Evolutionary conservation across 2,329 filamentous ascomycete genomes (phyloP), one percentile per base, ranked within the genome.

Genomic region (Pseudonectria foliicola): DNA sequence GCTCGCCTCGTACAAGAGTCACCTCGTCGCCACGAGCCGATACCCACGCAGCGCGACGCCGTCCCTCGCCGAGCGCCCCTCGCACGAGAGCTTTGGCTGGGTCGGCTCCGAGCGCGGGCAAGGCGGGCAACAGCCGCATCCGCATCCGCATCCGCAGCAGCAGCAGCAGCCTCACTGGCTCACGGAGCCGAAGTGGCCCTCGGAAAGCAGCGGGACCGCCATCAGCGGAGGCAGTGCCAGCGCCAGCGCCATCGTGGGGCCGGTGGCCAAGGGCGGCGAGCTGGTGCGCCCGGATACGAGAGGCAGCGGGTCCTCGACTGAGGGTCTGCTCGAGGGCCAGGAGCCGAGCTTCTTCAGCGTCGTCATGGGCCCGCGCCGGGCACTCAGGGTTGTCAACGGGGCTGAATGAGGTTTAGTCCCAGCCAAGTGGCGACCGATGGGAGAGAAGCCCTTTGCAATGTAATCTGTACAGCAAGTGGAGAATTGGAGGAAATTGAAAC

Each of bases 331-430:
- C 12, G 67, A 64, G 4, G 76, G 74, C 0, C 69, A 75, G 40
- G 79, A 85, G 55, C 82, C 82, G 40, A 82, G 72, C 38, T 87
- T 85, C 60, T 77, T 83, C 56, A 82, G 71, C 32, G 78, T 84
- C 18, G 60, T 85, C 49, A 57, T 85, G 58, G 80, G 80, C 41
- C 81, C 81, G 14, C 67, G 80, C 50, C 64, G 81, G 51, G 84
- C 79, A 49, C 60, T 85, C 61, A 66, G 79, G 50, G 80, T 85
- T 25, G 78, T 85, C 14, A 85, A 85, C 31, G 61, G 57, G 11
- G 55, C 55, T 32, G 64, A 66, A 32, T 52, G 43, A 14, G n/a
- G 13, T 6, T 13, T n/a, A n/a, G 21, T 10, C 16, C 27, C 27
- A 4, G 21, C 25, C 27, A 36, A 13, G 34, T 13, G 21, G 13